Evolutionary conservation across 495 filamentous ascomycete genomes (phyloP).

Genomic region (Ascodesmis nigricans): DNA sequence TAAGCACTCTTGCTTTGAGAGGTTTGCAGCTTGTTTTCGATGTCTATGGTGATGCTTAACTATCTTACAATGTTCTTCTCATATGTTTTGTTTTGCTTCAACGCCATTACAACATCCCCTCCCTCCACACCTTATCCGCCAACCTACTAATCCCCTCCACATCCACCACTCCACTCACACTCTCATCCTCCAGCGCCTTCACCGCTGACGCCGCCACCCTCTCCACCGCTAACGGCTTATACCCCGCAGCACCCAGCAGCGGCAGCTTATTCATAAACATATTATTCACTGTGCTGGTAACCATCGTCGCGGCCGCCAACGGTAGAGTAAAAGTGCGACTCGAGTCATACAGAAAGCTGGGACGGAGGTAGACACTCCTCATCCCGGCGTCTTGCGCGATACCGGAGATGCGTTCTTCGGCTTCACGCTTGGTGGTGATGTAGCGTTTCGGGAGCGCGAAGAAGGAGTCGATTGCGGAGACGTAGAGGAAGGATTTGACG

Average conservation of each 20-base stretch:
- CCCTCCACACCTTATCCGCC: conserved; percentile 57
- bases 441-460: conserved; percentile 67
- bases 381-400: conserved; percentile 39
- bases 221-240: conserved; percentile 73
- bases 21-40: too few species aligned
- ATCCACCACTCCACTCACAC: conserved; percentile 45
- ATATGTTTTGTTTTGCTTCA: too few species aligned
- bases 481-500: conserved; percentile 54
- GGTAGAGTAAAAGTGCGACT: conserved; percentile 63
- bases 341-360: conserved; percentile 75
- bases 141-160: conserved; percentile 48
- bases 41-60: too few species aligned
- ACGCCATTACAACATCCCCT: conserved; percentile 51
- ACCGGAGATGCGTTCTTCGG: conserved; percentile 53
- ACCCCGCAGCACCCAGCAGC: conserved; percentile 55
- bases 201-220: conserved; percentile 65
- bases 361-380: conserved; percentile 59
- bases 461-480: conserved; percentile 70
- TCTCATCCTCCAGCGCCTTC: conserved; percentile 49
- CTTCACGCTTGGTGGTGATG: conserved; percentile 77
- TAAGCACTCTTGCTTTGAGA: too few species aligned
- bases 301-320: conserved; percentile 47
- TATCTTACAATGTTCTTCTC: too few species aligned
- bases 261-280: conserved; percentile 51
- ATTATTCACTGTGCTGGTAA: conserved; percentile 48